These are phyloP conservation scores for Gaeumannomyces tritici DNA, from an alignment of 2,329 filamentous ascomycete genomes.

Conservation along the genomic window DNA sequence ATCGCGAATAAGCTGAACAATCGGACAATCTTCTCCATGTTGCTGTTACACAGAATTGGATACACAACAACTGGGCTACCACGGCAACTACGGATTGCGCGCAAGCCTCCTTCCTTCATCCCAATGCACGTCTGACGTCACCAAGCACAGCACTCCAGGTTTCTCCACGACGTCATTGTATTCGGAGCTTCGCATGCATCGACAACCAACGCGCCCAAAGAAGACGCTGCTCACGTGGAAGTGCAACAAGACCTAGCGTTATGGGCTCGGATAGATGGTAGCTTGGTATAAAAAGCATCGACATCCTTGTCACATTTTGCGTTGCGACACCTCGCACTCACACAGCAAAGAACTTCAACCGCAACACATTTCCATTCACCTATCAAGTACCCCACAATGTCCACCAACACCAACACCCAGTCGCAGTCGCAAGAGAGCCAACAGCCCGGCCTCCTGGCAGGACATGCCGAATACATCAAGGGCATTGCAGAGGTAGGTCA, in stretches of 20 bases:
- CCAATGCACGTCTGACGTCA: background rate
- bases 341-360: background rate
- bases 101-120: no score
- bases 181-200: background rate
- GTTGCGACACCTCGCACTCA: no score
- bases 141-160: background rate
- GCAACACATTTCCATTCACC: background rate
- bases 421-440: conserved; percentile 16
- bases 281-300: background rate
- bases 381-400: conserved; percentile 7
- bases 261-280: no score
- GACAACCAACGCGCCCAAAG: background rate
- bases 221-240: background rate
- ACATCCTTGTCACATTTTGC: background rate
- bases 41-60: no score
- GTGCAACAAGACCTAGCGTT: no score
- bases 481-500: conserved; percentile 51
- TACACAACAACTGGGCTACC: no score
- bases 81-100: background rate
- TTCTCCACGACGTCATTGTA: background rate
- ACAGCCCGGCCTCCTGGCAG: conserved; percentile 50
- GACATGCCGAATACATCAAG: conserved; percentile 60
- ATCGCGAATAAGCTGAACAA: no score
- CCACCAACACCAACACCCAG: conserved; percentile 18
- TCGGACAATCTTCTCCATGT: background rate